phyloP scores from a whole-genome alignment of 306 rosid species.

The Gastrolobium villosum region DNA sequence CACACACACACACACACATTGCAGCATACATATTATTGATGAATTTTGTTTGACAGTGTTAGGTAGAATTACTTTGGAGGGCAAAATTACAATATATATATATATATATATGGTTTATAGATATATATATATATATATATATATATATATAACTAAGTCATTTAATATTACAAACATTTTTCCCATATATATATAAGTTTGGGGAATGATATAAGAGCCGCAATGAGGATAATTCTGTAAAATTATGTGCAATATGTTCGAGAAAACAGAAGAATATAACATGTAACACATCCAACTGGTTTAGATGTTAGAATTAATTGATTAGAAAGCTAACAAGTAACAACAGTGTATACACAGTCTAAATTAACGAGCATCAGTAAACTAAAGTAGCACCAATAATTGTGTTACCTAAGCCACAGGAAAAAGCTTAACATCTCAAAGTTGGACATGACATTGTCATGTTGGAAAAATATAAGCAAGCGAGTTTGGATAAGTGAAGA shows the following conservation, averaged over 20 bases:
- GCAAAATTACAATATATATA: background rate
- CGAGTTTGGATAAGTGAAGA: background rate
- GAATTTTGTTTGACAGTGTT: background rate
- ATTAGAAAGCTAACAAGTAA: background rate
- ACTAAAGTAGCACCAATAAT: background rate
- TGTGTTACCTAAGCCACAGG: background rate
- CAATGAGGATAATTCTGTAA: background rate
- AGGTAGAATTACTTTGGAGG: background rate
- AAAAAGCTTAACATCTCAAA: too few species aligned
- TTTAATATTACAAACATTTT: too few species aligned
- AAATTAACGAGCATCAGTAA: background rate
- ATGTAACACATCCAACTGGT: background rate
- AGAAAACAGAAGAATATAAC: background rate
- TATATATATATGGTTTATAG: too few species aligned
- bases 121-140: too few species aligned
- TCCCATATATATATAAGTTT: too few species aligned
- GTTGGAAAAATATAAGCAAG: constrained; percentile 27
- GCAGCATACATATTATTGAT: too few species aligned
- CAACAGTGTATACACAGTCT: background rate
- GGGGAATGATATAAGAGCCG: background rate
- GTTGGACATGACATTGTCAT: background rate
- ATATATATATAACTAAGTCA: too few species aligned
- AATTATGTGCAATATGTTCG: background rate
- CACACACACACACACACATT: too few species aligned
- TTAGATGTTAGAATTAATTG: background rate